phyloP scores from a whole-genome alignment of 2,329 filamentous ascomycete species.

The Ophiostoma angusticollis region DNA sequence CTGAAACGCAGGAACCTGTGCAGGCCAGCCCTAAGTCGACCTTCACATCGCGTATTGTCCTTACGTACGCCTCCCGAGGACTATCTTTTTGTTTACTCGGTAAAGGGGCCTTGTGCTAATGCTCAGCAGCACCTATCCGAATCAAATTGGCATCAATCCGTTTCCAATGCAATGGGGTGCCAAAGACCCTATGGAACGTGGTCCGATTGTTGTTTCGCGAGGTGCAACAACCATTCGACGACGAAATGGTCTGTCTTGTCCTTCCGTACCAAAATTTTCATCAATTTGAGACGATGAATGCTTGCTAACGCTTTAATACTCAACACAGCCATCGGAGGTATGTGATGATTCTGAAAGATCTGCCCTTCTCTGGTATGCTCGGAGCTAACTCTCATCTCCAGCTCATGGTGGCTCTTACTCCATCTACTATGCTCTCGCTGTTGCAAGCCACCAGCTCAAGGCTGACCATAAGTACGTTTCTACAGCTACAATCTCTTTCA shows the following conservation, averaged over 20 bases:
- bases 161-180: conserved; percentile 80
- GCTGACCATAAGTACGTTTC: conserved; percentile 49
- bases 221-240: conserved; percentile 61
- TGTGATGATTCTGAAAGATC: conserved; percentile 6
- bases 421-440: conserved; percentile 86
- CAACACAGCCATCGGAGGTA: conserved; percentile 14
- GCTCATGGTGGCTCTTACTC: conserved; percentile 73
- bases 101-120: not conserved
- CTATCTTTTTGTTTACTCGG: not conserved
- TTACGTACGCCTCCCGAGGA: too few species aligned
- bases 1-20: conserved; percentile 15
- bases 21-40: conserved; percentile 27
- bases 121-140: conserved; percentile 60
- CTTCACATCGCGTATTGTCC: conserved; percentile 41
- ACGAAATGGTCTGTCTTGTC: conserved; percentile 56
- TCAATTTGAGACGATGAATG: too few species aligned
- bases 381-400: conserved; percentile 19
- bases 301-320: conserved; percentile 2
- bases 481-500: too few species aligned
- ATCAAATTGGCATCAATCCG: conserved; percentile 89
- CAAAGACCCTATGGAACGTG: conserved; percentile 58
- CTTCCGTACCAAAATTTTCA: too few species aligned
- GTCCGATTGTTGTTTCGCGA: conserved; percentile 79
- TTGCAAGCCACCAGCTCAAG: conserved; percentile 81
- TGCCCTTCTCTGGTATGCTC: not conserved